Base-by-base conservation (phyloP, 2,329 filamentous ascomycete species). In the Diaporthe humulicola region DNA sequence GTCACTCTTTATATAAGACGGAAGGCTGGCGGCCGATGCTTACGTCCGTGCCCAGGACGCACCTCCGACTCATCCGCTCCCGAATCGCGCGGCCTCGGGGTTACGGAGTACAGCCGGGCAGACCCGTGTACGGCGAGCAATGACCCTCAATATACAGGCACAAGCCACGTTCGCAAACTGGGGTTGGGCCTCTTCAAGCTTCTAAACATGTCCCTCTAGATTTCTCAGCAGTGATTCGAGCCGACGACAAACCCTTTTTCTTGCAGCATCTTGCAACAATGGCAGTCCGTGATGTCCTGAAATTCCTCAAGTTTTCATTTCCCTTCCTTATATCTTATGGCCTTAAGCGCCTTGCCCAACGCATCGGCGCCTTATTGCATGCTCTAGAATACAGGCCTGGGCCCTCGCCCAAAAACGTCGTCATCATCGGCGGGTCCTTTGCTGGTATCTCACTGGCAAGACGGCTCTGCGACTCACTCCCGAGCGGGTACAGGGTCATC, bases 391-490 rank as follows among this genome's bases (percentile, higher is more conserved):
- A 73, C 61, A 40, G 42, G 22, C 45, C 40, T 7, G 36, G 48
- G 9, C 15, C 52, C 10, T 54, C 40, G 4, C 75, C 82, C 50
- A 81, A 83, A 64, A 90, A 88, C 73, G 86, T 92, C 56, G 85
- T 91, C 74, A 83, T 91, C 12, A 79, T 92, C 36, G 90, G 90
- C 45, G 90, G 87, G 66, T 91, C 89, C 0, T 92, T 91, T 78
- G 89, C 88, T 0, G 90, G 90, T 3, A 48, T 74, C 2, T 86
- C 86, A 75, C 84, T 87, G 58, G 84, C 86, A 8, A 86, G 86
- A 0, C 83, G 84, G n/a, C 81, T 85, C 14, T 85, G 92, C 6
- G 83, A 86, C n/a, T 81, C 84, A 30, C 80, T 92, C 0, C 87
- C 89, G 0, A 84, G 83, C 45, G 81, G 79, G 12, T 90, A 87